A percentile compares a stretch with the other conserved stretches of the same genome.
phyloP scores from a whole-genome alignment of 441 rosid species.

The Gossypium davidsonii region DNA sequence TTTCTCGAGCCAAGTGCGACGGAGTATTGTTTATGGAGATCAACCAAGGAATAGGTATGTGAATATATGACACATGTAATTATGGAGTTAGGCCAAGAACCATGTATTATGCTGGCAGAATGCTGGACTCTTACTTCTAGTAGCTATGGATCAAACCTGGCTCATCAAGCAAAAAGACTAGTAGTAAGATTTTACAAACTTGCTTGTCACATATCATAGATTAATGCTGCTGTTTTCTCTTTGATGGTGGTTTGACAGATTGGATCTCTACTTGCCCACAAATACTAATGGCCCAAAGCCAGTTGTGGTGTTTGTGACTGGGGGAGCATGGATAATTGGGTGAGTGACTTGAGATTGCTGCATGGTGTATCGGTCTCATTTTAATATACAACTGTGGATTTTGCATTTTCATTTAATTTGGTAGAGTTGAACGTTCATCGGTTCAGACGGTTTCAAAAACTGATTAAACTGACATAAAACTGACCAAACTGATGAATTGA shows the following conservation, averaged over 20 bases:
- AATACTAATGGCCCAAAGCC: constrained; percentile 58
- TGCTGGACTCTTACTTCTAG: neutral
- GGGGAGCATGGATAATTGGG: constrained; percentile 99
- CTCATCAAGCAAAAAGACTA: neutral
- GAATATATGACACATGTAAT: constrained; percentile 9
- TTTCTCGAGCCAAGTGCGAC: constrained; percentile 68
- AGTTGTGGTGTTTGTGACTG: constrained; percentile 88
- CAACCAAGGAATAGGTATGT: constrained; percentile 88
- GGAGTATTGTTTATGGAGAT: constrained; percentile 86
- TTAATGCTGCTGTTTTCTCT: neutral
- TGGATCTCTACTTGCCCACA: constrained; percentile 80
- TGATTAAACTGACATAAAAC: too few relatives aligned
- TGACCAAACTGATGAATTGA: too few relatives aligned
- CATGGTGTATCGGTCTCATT: neutral
- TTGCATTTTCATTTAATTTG: too few relatives aligned
- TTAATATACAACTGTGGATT: neutral
- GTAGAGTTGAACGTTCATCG: too few relatives aligned
- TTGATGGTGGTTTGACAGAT: constrained; percentile 36
- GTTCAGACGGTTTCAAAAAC: too few relatives aligned
- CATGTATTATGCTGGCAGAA: neutral
- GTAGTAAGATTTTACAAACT: neutral
- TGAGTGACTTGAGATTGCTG: constrained; percentile 27
- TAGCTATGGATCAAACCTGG: neutral
- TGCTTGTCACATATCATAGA: constrained; percentile 1
- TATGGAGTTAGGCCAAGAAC: neutral